A percentile compares a stretch with the other conserved stretches of the same genome.
Evolutionary conservation across 2,329 filamentous ascomycete species (phyloP).

Genomic region (Leptosphaerulina australis): DNA sequence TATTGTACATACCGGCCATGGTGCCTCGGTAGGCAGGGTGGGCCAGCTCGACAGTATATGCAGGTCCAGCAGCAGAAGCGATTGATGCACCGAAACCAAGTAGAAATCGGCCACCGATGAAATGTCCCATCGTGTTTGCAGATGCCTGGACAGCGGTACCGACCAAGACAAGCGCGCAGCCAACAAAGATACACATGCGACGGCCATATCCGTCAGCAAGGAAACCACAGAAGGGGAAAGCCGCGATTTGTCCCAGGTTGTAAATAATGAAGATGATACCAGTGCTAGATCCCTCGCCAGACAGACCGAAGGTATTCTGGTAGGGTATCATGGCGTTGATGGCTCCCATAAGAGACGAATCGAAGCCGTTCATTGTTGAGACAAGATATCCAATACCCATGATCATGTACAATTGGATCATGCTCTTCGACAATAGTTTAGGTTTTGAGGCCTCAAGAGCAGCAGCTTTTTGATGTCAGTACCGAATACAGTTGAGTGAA

Average conservation of each 20-base stretch:
- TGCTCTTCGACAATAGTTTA: slow-evolving; percentile 36
- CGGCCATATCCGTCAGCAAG: slow-evolving; percentile 55
- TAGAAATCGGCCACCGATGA: slow-evolving; percentile 57
- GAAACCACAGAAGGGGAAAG: slow-evolving; percentile 54
- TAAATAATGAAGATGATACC: slow-evolving; percentile 57
- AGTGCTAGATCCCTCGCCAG: slow-evolving; percentile 55
- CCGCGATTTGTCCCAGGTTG: slow-evolving; percentile 58
- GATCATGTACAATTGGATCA: slow-evolving; percentile 43
- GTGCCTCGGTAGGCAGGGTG: slow-evolving; percentile 66
- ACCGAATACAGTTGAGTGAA: neutral
- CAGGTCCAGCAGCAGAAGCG: slow-evolving; percentile 61
- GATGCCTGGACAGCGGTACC: slow-evolving; percentile 60
- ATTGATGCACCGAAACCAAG: slow-evolving; percentile 60
- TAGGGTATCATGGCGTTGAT: slow-evolving; percentile 62
- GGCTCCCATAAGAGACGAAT: slow-evolving; percentile 52
- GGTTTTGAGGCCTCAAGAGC: slow-evolving; percentile 44
- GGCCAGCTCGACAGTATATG: slow-evolving; percentile 65
- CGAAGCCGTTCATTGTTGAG: slow-evolving; percentile 46
- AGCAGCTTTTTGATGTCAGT: slow-evolving; percentile 31
- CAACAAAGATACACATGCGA: slow-evolving; percentile 62
- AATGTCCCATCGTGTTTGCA: slow-evolving; percentile 56
- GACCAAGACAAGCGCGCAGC: slow-evolving; percentile 59
- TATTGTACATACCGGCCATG: slow-evolving; percentile 63
- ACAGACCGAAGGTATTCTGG: slow-evolving; percentile 57
- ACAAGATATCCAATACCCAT: slow-evolving; percentile 46